phyloP scores from a whole-genome alignment of 202 grass and related monocot species.

The Hordeum pubiflorum region DNA sequence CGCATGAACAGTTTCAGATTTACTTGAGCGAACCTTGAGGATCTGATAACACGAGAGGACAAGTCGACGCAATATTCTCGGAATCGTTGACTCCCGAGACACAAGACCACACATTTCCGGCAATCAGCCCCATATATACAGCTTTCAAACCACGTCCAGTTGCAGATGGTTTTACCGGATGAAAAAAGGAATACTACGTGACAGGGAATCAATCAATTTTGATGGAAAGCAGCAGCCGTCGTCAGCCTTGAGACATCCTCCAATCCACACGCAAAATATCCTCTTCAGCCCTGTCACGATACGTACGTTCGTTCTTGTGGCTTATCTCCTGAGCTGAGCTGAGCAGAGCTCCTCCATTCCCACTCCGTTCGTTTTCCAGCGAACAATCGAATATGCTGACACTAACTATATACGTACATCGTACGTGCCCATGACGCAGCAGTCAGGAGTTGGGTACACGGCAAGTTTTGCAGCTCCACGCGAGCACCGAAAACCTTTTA shows the following conservation, averaged over 20 bases:
- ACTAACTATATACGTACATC: background rate
- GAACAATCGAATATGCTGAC: background rate
- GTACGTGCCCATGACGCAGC: background rate
- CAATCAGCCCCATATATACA: too few relatives aligned
- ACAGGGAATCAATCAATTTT: background rate
- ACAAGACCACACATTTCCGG: background rate
- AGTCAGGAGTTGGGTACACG: background rate
- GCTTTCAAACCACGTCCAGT: too few relatives aligned
- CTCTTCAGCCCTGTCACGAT: background rate
- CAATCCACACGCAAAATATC: slow-evolving; percentile 14
- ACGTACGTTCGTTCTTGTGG: too few relatives aligned
- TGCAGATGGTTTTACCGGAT: too few relatives aligned
- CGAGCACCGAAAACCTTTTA: background rate
- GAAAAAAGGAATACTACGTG: too few relatives aligned
- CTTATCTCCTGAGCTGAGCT: background rate
- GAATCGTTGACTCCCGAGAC: too few relatives aligned
- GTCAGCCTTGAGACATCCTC: background rate
- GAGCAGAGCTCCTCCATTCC: background rate
- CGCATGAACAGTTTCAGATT: too few relatives aligned
- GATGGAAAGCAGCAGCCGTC: background rate
- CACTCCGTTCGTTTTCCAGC: background rate
- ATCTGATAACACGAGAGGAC: too few relatives aligned
- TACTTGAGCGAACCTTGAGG: too few relatives aligned
- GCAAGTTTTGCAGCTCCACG: background rate
- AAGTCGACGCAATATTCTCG: too few relatives aligned